Percentiles rank a stretch among this genome's conserved stretches.
Evolutionary conservation across 768 basidiomycete species (phyloP).

Genomic region (Boletus vermiculosoides): DNA sequence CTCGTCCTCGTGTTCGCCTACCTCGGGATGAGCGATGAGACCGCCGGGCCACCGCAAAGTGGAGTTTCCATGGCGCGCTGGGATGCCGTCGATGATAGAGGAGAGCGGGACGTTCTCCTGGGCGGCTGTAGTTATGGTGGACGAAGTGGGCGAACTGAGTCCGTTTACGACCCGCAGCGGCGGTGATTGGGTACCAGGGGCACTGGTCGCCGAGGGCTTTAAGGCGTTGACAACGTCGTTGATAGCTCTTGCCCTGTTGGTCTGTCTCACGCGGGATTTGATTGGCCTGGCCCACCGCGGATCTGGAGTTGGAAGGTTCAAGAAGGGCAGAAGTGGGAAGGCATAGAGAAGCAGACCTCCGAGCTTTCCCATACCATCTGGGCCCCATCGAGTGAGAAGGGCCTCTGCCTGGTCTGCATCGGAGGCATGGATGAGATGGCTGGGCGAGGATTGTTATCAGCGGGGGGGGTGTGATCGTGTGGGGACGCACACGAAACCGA

Average conservation of each 20-base stretch:
- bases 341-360: slow-evolving; percentile 55
- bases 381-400: slow-evolving; percentile 83
- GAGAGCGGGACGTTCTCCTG: slow-evolving; percentile 59
- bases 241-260: slow-evolving; percentile 67
- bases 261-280: slow-evolving; percentile 69
- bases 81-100: slow-evolving; percentile 45
- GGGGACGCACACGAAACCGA: slow-evolving; percentile 74
- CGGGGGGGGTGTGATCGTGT: slow-evolving; percentile 9
- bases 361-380: slow-evolving; percentile 84
- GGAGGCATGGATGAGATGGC: slow-evolving; percentile 88
- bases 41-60: slow-evolving; percentile 59
- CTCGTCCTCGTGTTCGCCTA: slow-evolving; percentile 57
- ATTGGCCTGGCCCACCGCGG: slow-evolving; percentile 88
- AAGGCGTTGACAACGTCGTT: slow-evolving; percentile 75
- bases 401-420: slow-evolving; percentile 88
- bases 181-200: slow-evolving; percentile 41
- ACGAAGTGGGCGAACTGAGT: slow-evolving; percentile 65
- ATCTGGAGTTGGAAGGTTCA: slow-evolving; percentile 47
- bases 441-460: slow-evolving; percentile 35
- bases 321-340: slow-evolving; percentile 20
- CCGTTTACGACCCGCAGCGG: slow-evolving; percentile 81
- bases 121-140: slow-evolving; percentile 72
- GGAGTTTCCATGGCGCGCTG: slow-evolving; percentile 57
- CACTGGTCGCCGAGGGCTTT: slow-evolving; percentile 51
- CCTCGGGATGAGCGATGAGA: slow-evolving; percentile 64